A percentile compares a stretch with the other conserved stretches of the same genome.
phyloP scores from a whole-genome alignment of 2,329 filamentous ascomycete species.

The Cephalotrichum gorgonifer region DNA sequence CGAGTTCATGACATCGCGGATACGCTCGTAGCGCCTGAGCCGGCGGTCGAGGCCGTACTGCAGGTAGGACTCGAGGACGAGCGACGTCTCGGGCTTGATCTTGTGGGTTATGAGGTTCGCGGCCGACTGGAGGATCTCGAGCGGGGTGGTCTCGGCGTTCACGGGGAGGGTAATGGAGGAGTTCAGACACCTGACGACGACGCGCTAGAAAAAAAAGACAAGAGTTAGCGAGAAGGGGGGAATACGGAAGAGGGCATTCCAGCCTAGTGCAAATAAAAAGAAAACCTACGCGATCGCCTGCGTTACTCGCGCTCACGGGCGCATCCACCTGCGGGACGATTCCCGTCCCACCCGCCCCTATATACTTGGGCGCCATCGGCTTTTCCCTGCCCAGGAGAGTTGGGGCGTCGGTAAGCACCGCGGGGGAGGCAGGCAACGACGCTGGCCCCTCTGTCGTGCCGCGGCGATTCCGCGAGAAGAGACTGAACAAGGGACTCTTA shows the following conservation, averaged over 20 bases:
- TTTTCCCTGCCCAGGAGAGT: not conserved
- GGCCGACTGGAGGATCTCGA: constrained; percentile 62
- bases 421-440: not conserved
- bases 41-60: constrained; percentile 72
- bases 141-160: constrained; percentile 60
- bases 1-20: constrained; percentile 83
- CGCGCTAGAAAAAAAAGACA: constrained; percentile 34
- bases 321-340: constrained; percentile 54
- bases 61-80: constrained; percentile 69
- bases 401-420: not conserved
- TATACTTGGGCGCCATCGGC: constrained; percentile 10
- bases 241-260: not conserved
- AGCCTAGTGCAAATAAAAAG: too few relatives aligned
- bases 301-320: constrained; percentile 70
- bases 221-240: constrained; percentile 4
- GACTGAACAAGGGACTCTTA: constrained; percentile 29
- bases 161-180: constrained; percentile 62
- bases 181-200: constrained; percentile 63
- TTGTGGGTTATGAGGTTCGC: constrained; percentile 50
- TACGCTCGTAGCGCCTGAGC: constrained; percentile 73
- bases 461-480: constrained; percentile 31
- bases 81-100: constrained; percentile 54
- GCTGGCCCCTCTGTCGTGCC: constrained; percentile 18
- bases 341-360: constrained; percentile 33
- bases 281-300: constrained; percentile 58